Percentiles rank a stretch among this genome's conserved stretches.
phyloP scores from a whole-genome alignment of 495 filamentous ascomycete species.

The Lepraria neglecta region DNA sequence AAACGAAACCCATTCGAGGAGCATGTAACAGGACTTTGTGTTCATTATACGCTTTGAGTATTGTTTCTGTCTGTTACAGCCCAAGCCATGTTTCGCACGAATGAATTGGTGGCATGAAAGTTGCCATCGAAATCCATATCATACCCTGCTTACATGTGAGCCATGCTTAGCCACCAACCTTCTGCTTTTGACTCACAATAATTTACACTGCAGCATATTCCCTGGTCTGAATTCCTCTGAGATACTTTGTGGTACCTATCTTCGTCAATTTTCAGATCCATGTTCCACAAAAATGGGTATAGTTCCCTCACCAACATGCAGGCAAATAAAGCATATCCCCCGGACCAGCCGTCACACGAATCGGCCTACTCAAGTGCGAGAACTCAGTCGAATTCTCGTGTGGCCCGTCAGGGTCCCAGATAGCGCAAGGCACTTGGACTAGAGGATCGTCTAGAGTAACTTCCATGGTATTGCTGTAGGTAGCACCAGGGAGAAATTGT shows the following conservation, averaged over 20 bases:
- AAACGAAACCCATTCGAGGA: no score
- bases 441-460: conserved; percentile 34
- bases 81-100: conserved; percentile 41
- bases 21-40: not conserved
- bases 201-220: conserved; percentile 67
- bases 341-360: conserved; percentile 55
- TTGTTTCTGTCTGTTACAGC: not conserved
- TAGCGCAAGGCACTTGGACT: conserved; percentile 53
- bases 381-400: conserved; percentile 43
- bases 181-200: conserved; percentile 53
- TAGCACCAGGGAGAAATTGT: conserved; percentile 41
- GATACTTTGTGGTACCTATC: conserved; percentile 62
- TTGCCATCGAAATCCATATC: conserved; percentile 61
- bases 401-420: conserved; percentile 63
- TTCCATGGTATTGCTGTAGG: conserved; percentile 40
- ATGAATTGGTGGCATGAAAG: conserved; percentile 50
- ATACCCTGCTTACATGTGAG: conserved; percentile 43
- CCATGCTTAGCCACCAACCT: not conserved
- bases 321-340: conserved; percentile 80
- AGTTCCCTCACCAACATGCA: conserved; percentile 55
- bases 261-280: conserved; percentile 4
- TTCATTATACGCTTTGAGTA: not conserved
- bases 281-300: not conserved
- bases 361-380: conserved; percentile 47
- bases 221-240: conserved; percentile 55